Conservation (phyloP, 176 grass and related monocot genomes). For the Tillandsia leiboldiana region DNA sequence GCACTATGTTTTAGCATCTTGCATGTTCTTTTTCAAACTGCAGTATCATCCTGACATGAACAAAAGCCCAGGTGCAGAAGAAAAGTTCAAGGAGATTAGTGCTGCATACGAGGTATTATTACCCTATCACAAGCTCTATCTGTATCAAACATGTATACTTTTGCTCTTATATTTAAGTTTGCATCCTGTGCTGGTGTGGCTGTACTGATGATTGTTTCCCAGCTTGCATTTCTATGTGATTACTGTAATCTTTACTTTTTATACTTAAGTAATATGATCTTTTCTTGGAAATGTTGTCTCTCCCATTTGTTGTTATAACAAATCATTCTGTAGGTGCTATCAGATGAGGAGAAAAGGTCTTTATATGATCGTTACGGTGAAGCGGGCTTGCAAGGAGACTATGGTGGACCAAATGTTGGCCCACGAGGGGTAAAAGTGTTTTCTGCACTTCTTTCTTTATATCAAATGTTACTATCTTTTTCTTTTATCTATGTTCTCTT, state of each 20-base stretch:
- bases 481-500: background rate
- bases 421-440: constrained; percentile 41
- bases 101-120: constrained; percentile 86
- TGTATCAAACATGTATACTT: background rate
- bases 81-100: constrained; percentile 95
- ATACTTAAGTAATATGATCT: background rate
- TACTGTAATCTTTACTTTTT: too few species aligned
- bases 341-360: constrained; percentile 79
- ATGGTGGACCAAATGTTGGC: constrained; percentile 31
- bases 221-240: too few species aligned
- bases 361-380: constrained; percentile 75
- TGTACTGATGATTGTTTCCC: too few species aligned
- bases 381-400: constrained; percentile 35
- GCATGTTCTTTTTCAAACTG: background rate
- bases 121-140: background rate
- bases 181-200: too few species aligned
- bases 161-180: too few species aligned
- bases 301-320: background rate
- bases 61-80: constrained; percentile 71
- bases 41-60: constrained; percentile 98
- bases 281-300: too few species aligned
- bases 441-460: constrained; percentile 15
- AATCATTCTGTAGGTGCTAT: constrained; percentile 53
- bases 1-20: constrained; percentile 2
- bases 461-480: constrained; percentile 7